A percentile compares a stretch with the other conserved stretches of the same genome.
phyloP scores from a whole-genome alignment of 257 asterid genomes.

The Ilex aquifolium region DNA sequence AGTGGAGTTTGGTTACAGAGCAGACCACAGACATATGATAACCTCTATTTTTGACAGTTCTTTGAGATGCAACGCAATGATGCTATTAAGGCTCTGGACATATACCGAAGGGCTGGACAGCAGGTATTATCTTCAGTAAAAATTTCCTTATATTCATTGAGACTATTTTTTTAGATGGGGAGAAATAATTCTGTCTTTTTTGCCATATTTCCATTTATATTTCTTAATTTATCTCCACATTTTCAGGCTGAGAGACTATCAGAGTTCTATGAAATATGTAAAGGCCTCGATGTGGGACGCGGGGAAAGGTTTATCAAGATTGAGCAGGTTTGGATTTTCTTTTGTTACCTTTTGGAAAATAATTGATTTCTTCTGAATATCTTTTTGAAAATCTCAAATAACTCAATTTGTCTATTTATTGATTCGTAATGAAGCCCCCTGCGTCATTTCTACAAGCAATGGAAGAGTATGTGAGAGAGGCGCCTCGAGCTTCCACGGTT shows the following conservation, averaged over 20 bases:
- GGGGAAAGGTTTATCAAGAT: conserved; percentile 90
- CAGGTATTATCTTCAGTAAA: conserved; percentile 47
- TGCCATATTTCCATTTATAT: neutral
- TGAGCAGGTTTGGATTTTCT: conserved; percentile 64
- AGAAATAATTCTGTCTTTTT: neutral
- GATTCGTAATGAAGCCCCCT: neutral
- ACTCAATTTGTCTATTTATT: neutral
- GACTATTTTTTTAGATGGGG: neutral
- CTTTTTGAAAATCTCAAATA: neutral
- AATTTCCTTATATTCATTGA: neutral
- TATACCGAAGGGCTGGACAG: conserved; percentile 80
- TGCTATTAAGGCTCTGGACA: conserved; percentile 87
- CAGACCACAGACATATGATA: conserved; percentile 13
- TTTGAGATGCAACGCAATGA: conserved; percentile 98
- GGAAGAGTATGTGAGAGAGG: conserved; percentile 4
- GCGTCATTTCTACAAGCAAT: conserved; percentile 2
- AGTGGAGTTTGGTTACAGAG: neutral
- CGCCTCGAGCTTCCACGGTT: conserved; percentile 1
- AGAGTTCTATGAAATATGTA: conserved; percentile 85
- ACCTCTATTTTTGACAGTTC: conserved; percentile 49
- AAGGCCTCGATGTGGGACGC: conserved; percentile 79
- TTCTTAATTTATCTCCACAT: conserved; percentile 13
- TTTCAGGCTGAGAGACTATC: conserved; percentile 89
- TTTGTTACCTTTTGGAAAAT: conserved; percentile 4
- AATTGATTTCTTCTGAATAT: neutral